Conservation (phyloP, 1,284 basidiomycete genomes). For the Puccinia novopanici region DNA sequence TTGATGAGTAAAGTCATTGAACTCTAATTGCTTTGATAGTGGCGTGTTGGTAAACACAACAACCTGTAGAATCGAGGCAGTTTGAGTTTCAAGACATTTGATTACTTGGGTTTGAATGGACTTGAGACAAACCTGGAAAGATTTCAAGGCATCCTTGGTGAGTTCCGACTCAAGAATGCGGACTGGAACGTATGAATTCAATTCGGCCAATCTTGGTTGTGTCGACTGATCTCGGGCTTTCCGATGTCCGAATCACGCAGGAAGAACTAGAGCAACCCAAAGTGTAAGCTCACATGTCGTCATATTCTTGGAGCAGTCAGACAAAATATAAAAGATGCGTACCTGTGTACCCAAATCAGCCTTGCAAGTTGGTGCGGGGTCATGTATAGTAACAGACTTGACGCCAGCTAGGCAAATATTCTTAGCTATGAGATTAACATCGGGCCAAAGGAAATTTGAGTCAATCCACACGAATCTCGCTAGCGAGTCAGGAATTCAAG, state of each 20-base stretch:
- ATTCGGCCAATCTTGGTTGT: conserved; percentile 83
- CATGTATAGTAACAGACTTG: conserved; percentile 94
- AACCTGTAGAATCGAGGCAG: conserved; percentile 64
- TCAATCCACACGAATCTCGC: conserved; percentile 39
- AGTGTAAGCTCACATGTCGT: conserved; percentile 49
- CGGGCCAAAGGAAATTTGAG: conserved; percentile 21
- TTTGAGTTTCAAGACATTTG: not conserved
- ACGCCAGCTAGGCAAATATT: conserved; percentile 94
- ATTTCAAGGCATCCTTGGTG: conserved; percentile 31
- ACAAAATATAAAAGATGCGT: conserved; percentile 55
- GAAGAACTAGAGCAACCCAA: conserved; percentile 73
- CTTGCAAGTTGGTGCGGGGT: conserved; percentile 81
- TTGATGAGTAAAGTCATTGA: conserved; percentile 88
- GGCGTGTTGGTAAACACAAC: conserved; percentile 83
- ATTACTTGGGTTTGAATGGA: not conserved
- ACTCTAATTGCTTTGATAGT: conserved; percentile 81
- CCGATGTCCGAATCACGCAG: conserved; percentile 84
- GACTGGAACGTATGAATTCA: conserved; percentile 95
- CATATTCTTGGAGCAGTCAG: not conserved
- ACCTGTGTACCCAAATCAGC: conserved; percentile 92
- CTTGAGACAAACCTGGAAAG: conserved; percentile 36
- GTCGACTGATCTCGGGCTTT: conserved; percentile 83
- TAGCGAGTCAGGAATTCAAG: conserved; percentile 27
- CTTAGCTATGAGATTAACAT: conserved; percentile 71
- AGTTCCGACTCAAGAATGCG: conserved; percentile 12